phyloP scores from a whole-genome alignment of 768 basidiomycete genomes.

The Lepiota brunneoincarnata region DNA sequence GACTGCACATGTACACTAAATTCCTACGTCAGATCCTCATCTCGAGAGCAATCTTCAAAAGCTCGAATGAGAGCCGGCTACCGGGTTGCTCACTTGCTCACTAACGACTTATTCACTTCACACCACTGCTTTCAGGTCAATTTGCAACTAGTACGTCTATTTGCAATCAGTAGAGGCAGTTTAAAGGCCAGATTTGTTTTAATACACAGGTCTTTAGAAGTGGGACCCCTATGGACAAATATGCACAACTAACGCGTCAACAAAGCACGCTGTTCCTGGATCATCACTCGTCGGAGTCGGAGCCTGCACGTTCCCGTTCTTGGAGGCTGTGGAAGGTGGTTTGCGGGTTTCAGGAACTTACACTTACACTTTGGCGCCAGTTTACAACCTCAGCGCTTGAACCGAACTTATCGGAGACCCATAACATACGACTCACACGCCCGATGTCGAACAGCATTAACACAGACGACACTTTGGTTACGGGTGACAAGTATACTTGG shows the following conservation, averaged over 20 bases:
- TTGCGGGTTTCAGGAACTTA: neutral
- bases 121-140: too few species aligned
- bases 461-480: conserved; percentile 2
- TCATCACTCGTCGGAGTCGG: neutral
- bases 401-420: neutral
- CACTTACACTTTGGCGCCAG: neutral
- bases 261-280: neutral
- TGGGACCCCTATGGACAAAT: neutral
- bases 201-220: neutral
- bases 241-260: neutral
- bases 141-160: too few species aligned
- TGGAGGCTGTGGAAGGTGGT: neutral
- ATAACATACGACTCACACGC: neutral
- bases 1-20: too few species aligned
- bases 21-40: too few species aligned
- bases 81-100: too few species aligned
- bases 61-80: too few species aligned
- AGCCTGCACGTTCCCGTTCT: neutral
- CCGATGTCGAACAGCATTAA: neutral
- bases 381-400: neutral
- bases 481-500: conserved; percentile 50
- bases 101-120: too few species aligned
- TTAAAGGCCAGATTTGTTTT: too few species aligned
- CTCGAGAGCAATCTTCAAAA: too few species aligned
- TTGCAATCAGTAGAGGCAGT: too few species aligned